A percentile compares a stretch with the other conserved stretches of the same genome.
phyloP scores from a whole-genome alignment of 768 basidiomycete genomes.

The Mycena vitilis region DNA sequence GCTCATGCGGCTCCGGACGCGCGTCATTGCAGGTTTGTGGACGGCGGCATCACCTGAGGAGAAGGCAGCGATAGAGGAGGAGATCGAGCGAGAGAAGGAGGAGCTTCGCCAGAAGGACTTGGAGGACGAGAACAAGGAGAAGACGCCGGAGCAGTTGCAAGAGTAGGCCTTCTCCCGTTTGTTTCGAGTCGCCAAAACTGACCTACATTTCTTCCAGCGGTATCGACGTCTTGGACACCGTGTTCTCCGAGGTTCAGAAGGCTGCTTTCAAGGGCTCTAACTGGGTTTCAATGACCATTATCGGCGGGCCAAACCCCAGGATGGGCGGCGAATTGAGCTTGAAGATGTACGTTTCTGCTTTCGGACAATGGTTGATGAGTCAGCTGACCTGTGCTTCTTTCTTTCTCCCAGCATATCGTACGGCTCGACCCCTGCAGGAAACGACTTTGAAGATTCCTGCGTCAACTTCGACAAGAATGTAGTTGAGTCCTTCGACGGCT shows the following conservation, averaged over 20 bases:
- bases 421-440: conserved; percentile 11
- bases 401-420: conserved; percentile 12
- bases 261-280: not conserved
- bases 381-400: too few species aligned
- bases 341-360: conserved; percentile 8
- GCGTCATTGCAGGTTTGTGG: not conserved
- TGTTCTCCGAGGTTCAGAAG: conserved; percentile 4
- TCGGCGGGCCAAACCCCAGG: conserved; percentile 16
- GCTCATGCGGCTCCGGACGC: conserved; percentile 7
- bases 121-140: not conserved
- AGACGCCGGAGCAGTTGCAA: not conserved
- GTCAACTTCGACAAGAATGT: conserved; percentile 12
- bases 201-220: not conserved
- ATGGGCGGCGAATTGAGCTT: conserved; percentile 6
- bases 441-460: conserved; percentile 21
- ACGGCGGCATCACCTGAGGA: conserved; percentile 7
- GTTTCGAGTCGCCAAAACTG: too few species aligned
- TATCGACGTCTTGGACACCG: not conserved
- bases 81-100: conserved; percentile 9
- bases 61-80: not conserved
- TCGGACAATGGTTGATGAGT: not conserved
- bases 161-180: not conserved
- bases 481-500: not conserved
- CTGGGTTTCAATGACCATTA: conserved; percentile 12
- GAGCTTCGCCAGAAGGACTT: not conserved